Evolutionary conservation across 2,329 filamentous ascomycete species (phyloP).

Genomic region (Achaetomium macrosporum): DNA sequence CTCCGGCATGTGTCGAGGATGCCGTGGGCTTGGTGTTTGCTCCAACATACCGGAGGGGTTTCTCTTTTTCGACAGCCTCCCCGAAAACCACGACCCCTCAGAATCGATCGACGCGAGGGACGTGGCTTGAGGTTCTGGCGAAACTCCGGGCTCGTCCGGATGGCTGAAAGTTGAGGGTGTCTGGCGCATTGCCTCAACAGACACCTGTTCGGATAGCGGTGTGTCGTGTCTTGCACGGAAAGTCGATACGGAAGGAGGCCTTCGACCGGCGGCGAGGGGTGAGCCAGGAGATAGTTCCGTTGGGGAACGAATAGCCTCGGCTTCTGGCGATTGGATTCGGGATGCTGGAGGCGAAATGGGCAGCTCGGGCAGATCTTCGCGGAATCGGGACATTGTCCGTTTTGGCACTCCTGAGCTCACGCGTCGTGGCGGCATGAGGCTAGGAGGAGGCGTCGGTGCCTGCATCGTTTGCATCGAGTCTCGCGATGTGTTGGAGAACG

Average conservation of each 20-base stretch:
- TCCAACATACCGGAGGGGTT: constrained; percentile 38
- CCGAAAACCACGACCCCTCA: constrained; percentile 92
- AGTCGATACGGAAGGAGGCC: constrained; percentile 30
- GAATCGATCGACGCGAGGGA: constrained; percentile 93
- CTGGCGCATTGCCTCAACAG: constrained; percentile 36
- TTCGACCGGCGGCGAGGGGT: constrained; percentile 7
- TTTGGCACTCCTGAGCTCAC: constrained; percentile 52
- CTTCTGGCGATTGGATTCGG: constrained; percentile 70
- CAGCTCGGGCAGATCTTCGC: constrained; percentile 84
- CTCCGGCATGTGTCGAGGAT: constrained; percentile 38
- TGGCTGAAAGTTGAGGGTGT: constrained; percentile 41
- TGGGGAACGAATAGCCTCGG: constrained; percentile 34
- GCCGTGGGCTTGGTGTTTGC: constrained; percentile 13
- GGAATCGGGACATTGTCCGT: constrained; percentile 83
- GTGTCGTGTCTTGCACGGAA: constrained; percentile 36
- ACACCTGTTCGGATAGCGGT: constrained; percentile 40
- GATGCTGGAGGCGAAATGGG: constrained; percentile 82
- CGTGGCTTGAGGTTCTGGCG: constrained; percentile 63
- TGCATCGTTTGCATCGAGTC: constrained; percentile 65
- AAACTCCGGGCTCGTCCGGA: constrained; percentile 38
- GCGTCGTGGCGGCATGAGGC: constrained; percentile 29
- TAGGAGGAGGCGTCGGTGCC: constrained; percentile 33
- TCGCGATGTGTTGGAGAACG: constrained; percentile 87
- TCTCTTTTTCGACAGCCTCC: constrained; percentile 45
- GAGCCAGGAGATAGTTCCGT: constrained; percentile 24